Evolutionary conservation across 2,329 filamentous ascomycete genomes (phyloP), one percentile per base, ranked within the genome.

Genomic region (Didymella keratinophila): DNA sequence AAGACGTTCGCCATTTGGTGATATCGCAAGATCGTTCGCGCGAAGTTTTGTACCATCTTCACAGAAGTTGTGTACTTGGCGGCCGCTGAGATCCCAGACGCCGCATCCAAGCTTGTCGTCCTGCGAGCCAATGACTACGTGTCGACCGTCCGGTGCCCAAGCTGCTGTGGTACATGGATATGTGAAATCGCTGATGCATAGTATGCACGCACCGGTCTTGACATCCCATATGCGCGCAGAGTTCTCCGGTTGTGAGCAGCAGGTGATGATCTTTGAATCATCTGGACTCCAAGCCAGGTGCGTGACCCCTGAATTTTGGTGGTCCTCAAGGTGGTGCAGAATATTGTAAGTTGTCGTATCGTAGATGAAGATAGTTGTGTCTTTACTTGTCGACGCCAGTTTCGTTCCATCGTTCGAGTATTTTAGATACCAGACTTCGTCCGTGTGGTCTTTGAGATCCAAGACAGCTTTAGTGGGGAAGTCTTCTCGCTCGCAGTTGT

Each of bases 201-300:
- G 58, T 21, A 86, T 83, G 39, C 92, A 80, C 43, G 87, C 80
- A 37, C 75, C 75, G 23, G 65, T 71, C 70, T 72, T 71, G 34
- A 73, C 69, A 75, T 93, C 86, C 90, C 91, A 97, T 61, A 97
- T 78, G 34, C 89, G 85, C 1, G 91, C 92, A 61, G 84, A 84
- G 44, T 84, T 86, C 71, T 96, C 77, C 42, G 71, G 69, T 43
- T 73, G 91, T 64, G 87, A 84, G 16, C 87, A 90, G 74, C 94
- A 98, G 16, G 90, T 94, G 37, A 98, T 87, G 32, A 99, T 82
- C 78, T 91, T 91, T 1, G 85, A 84, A 77, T 96, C 92, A 75
- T 99, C 92, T 5, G 93, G 95, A 72, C 93, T 97, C 92, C 95
- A 99, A 1, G 91, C 84, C 4, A 96, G 79, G 69, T 93, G 92